These are phyloP conservation scores for Phialocephala subalpina DNA, from an alignment of 2,329 filamentous ascomycete genomes.

Conservation along the genomic window DNA sequence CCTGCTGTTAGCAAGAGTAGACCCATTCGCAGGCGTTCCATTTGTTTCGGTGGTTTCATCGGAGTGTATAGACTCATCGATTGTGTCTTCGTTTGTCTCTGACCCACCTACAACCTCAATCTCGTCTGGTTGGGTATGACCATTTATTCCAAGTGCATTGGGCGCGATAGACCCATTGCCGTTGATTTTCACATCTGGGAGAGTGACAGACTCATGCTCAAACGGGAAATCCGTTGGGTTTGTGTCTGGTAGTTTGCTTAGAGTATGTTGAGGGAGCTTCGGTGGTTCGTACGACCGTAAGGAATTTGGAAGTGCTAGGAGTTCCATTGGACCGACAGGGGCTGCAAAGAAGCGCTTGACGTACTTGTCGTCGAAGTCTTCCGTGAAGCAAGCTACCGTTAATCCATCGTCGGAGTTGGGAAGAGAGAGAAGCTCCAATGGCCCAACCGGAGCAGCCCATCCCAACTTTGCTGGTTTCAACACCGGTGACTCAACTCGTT, in stretches of 20 bases:
- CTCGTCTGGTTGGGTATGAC: slow-evolving; percentile 19
- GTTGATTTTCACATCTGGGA: slow-evolving; percentile 10
- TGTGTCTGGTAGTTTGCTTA: background rate
- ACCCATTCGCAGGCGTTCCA: slow-evolving; percentile 22
- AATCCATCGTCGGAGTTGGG: slow-evolving; percentile 53
- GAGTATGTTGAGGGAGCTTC: background rate
- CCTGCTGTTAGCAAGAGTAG: slow-evolving; percentile 25
- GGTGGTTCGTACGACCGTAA: slow-evolving; percentile 11
- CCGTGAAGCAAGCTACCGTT: slow-evolving; percentile 10
- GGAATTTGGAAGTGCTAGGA: slow-evolving; percentile 29
- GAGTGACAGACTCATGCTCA: background rate
- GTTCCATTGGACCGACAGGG: slow-evolving; percentile 23
- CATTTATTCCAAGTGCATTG: slow-evolving; percentile 22
- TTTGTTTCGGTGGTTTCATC: slow-evolving; percentile 29
- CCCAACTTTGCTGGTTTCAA: slow-evolving; percentile 7
- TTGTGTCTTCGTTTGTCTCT: slow-evolving; percentile 31
- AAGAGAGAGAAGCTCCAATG: slow-evolving; percentile 57
- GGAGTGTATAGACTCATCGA: slow-evolving; percentile 31
- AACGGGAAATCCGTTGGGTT: background rate
- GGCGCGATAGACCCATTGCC: background rate
- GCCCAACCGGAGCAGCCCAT: slow-evolving; percentile 35
- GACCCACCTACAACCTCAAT: slow-evolving; percentile 26
- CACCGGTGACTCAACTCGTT: background rate
- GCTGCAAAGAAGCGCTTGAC: slow-evolving; percentile 17
- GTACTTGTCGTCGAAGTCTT: slow-evolving; percentile 13